A percentile compares a stretch with the other conserved stretches of the same genome.
Conservation (phyloP, 192 early-diverging fungal genomes). For the Backusella morwellensis region DNA sequence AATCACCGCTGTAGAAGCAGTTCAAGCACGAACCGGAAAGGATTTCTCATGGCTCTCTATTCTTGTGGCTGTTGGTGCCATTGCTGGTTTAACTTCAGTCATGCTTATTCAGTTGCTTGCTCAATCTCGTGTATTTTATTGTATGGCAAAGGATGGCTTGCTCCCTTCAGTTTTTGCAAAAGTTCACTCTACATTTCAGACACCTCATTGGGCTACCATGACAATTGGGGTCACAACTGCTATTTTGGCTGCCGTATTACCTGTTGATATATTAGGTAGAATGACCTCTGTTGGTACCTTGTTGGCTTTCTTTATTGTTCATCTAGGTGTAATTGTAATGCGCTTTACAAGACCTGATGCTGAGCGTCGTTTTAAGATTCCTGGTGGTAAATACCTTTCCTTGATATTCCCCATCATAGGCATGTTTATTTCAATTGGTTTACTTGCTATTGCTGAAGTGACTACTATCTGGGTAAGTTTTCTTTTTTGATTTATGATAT, state of each 20-base stretch:
- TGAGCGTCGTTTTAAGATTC: slow-evolving; percentile 69
- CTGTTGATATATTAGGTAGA: slow-evolving; percentile 80
- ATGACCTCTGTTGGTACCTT: slow-evolving; percentile 86
- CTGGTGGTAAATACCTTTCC: slow-evolving; percentile 44
- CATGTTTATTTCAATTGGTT: slow-evolving; percentile 53
- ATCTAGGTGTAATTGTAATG: slow-evolving; percentile 72
- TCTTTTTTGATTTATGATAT: slow-evolving; percentile 39
- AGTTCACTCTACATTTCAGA: slow-evolving; percentile 70
- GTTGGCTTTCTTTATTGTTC: slow-evolving; percentile 82
- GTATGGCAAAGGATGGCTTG: slow-evolving; percentile 87
- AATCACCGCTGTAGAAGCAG: slow-evolving; percentile 38
- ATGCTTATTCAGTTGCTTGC: slow-evolving; percentile 72
- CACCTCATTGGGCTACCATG: slow-evolving; percentile 73
- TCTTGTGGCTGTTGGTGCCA: slow-evolving; percentile 73
- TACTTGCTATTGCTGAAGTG: slow-evolving; percentile 64
- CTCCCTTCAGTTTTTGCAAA: slow-evolving; percentile 71
- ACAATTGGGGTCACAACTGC: slow-evolving; percentile 65
- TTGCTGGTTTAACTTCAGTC: slow-evolving; percentile 78
- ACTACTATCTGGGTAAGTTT: slow-evolving; percentile 57
- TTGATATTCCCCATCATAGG: slow-evolving; percentile 65
- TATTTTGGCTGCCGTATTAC: slow-evolving; percentile 67
- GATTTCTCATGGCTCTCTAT: slow-evolving; percentile 70
- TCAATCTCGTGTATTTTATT: slow-evolving; percentile 86
- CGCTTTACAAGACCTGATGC: slow-evolving; percentile 71
- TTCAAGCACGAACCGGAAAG: slow-evolving; percentile 28